Conservation (phyloP, 208 protist species). For the Leptomonas seymouri region DNA sequence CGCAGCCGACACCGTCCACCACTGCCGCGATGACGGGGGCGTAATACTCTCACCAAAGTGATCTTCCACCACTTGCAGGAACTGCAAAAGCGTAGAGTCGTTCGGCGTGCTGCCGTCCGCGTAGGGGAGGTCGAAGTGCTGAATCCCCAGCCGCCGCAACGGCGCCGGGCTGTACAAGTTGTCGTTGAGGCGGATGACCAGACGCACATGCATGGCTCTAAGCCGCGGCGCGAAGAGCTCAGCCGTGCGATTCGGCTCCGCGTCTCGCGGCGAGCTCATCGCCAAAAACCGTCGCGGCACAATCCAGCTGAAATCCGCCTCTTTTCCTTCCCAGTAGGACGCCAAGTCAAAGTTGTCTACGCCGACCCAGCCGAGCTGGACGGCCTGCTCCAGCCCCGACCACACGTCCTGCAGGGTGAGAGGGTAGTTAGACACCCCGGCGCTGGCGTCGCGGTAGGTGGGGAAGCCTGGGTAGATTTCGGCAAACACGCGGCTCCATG, state of each 20-base stretch:
- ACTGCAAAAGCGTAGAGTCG: slow-evolving; percentile 83
- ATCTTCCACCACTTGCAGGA: slow-evolving; percentile 87
- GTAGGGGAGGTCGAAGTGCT: slow-evolving; percentile 94
- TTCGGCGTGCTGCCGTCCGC: slow-evolving; percentile 92
- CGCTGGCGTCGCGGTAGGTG: slow-evolving; percentile 95
- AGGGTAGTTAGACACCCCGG: slow-evolving; percentile 78
- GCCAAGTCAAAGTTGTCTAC: slow-evolving; percentile 88
- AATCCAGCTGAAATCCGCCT: slow-evolving; percentile 95
- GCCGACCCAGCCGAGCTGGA: slow-evolving; percentile 76
- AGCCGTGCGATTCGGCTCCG: slow-evolving; percentile 27
- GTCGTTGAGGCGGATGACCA: slow-evolving; percentile 95
- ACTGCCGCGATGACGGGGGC: slow-evolving; percentile 26
- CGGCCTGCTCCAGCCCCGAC: slow-evolving; percentile 70
- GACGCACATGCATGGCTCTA: slow-evolving; percentile 77
- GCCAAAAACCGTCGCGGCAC: slow-evolving; percentile 93
- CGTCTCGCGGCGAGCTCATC: slow-evolving; percentile 82
- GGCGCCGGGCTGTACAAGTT: slow-evolving; percentile 82
- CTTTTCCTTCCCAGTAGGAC: slow-evolving; percentile 87
- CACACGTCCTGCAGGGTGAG: slow-evolving; percentile 85
- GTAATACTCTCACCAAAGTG: slow-evolving; percentile 34
- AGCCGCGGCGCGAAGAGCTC: slow-evolving; percentile 66
- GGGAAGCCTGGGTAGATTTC: slow-evolving; percentile 80
- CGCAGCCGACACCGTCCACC: slow-evolving; percentile 14
- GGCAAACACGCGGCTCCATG: slow-evolving; percentile 53
- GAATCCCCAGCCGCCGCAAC: slow-evolving; percentile 90